Conservation (phyloP, 768 basidiomycete species). For the Trichaptum fuscoviolaceum region DNA sequence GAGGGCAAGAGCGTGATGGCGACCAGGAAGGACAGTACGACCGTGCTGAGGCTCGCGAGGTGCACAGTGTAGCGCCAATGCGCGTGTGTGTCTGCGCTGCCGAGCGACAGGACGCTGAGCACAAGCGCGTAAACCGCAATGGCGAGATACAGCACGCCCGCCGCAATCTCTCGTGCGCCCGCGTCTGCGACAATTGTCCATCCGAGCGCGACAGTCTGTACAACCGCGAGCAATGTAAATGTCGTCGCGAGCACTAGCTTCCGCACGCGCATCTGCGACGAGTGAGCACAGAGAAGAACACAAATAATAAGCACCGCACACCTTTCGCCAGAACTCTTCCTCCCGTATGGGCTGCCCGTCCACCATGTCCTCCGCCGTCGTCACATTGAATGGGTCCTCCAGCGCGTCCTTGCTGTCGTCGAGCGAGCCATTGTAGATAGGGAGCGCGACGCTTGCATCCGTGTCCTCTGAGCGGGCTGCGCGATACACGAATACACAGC, state of each 20-base stretch:
- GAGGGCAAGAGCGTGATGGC: slow-evolving; percentile 54
- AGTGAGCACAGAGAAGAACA: background rate
- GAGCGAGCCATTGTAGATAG: slow-evolving; percentile 16
- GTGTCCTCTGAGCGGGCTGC: slow-evolving; percentile 20
- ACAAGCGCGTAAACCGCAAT: slow-evolving; percentile 59
- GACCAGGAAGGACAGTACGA: slow-evolving; percentile 42
- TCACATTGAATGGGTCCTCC: slow-evolving; percentile 65
- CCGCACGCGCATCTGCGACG: slow-evolving; percentile 47
- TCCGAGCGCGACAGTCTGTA: slow-evolving; percentile 52
- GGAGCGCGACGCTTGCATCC: slow-evolving; percentile 50
- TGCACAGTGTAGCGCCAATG: slow-evolving; percentile 45
- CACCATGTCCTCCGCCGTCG: slow-evolving; percentile 59
- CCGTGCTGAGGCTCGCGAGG: slow-evolving; percentile 48
- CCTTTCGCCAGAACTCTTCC: slow-evolving; percentile 54
- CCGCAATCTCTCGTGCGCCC: slow-evolving; percentile 24
- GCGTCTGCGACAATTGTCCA: slow-evolving; percentile 37
- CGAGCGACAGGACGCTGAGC: slow-evolving; percentile 46
- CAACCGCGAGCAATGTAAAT: slow-evolving; percentile 39
- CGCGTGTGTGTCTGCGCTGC: slow-evolving; percentile 32
- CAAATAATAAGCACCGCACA: slow-evolving; percentile 21
- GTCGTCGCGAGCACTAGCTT: slow-evolving; percentile 49
- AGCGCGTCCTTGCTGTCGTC: slow-evolving; percentile 21
- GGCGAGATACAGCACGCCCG: slow-evolving; percentile 39
- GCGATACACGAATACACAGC: slow-evolving; percentile 37
- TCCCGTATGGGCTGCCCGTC: slow-evolving; percentile 66